Conservation (phyloP, 371 early-diverging fungal genomes). For the Syncephalastrum sp. region DNA sequence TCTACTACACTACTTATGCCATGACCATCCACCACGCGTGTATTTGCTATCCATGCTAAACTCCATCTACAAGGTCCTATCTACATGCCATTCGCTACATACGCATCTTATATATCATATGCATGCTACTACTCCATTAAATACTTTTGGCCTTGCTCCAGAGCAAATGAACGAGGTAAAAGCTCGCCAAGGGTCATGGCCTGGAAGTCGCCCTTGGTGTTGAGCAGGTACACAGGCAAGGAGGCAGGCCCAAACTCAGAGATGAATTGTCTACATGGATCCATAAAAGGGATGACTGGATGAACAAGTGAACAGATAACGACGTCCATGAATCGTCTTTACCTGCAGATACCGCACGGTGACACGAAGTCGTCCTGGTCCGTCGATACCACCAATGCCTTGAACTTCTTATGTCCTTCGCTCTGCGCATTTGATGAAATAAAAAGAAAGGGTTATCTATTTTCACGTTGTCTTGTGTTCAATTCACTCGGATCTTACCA, state of each 20-base stretch:
- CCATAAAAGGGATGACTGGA: background rate
- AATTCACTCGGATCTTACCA: constrained; percentile 43
- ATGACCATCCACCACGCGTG: too few relatives aligned
- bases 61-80: too few relatives aligned
- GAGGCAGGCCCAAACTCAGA: constrained; percentile 68
- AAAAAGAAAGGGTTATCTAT: too few relatives aligned
- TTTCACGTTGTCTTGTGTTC: background rate
- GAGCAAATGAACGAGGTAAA: constrained; percentile 65
- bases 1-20: too few relatives aligned
- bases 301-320: background rate
- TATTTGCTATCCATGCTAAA: too few relatives aligned
- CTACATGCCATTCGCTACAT: too few relatives aligned
- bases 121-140: constrained; percentile 4
- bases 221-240: constrained; percentile 59
- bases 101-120: too few relatives aligned
- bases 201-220: constrained; percentile 49
- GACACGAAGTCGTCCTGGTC: constrained; percentile 55
- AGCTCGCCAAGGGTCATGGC: constrained; percentile 52
- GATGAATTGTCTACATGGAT: constrained; percentile 67
- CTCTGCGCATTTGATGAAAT: constrained; percentile 29
- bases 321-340: constrained; percentile 6
- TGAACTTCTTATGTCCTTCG: constrained; percentile 68
- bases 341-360: constrained; percentile 84
- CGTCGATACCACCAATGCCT: constrained; percentile 66
- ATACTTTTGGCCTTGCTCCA: constrained; percentile 38